phyloP scores from a whole-genome alignment of 805 yeast species.

The Kregervanrija delftensis region DNA sequence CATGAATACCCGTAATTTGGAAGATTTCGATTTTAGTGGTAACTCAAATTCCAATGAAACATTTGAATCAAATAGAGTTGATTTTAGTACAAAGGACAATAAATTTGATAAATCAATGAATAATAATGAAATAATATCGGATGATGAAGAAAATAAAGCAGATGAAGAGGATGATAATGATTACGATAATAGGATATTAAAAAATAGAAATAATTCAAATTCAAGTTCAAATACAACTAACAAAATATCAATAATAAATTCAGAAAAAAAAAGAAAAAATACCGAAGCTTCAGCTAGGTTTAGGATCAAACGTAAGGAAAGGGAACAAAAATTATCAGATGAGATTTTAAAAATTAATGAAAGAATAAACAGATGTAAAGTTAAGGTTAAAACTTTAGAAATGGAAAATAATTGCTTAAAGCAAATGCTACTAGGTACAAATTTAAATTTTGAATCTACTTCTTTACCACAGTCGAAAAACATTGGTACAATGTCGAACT shows the following conservation, averaged over 20 bases:
- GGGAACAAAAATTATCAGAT: conserved; percentile 52
- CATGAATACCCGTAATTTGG: too few species aligned
- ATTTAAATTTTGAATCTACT: neutral
- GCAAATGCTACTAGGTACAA: conserved; percentile 29
- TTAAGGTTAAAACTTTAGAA: conserved; percentile 45
- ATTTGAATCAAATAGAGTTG: too few species aligned
- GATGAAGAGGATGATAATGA: conserved; percentile 1
- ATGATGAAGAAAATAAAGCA: neutral
- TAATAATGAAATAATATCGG: too few species aligned
- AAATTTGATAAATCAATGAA: too few species aligned
- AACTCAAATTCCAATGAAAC: too few species aligned
- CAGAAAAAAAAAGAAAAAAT: conserved; percentile 51
- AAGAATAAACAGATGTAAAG: conserved; percentile 37
- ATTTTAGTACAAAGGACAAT: too few species aligned
- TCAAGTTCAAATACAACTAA: neutral
- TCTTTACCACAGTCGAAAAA: neutral
- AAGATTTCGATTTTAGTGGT: too few species aligned
- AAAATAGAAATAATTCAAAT: neutral
- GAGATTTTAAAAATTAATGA: conserved; percentile 37
- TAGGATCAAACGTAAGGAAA: conserved; percentile 53
- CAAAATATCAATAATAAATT: neutral
- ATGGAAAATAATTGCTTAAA: conserved; percentile 57
- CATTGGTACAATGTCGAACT: conserved; percentile 15
- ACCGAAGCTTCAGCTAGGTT: conserved; percentile 64
- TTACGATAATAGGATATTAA: neutral